Base-by-base conservation (phyloP, 257 asterid genomes). In the Catharanthus roseus region DNA sequence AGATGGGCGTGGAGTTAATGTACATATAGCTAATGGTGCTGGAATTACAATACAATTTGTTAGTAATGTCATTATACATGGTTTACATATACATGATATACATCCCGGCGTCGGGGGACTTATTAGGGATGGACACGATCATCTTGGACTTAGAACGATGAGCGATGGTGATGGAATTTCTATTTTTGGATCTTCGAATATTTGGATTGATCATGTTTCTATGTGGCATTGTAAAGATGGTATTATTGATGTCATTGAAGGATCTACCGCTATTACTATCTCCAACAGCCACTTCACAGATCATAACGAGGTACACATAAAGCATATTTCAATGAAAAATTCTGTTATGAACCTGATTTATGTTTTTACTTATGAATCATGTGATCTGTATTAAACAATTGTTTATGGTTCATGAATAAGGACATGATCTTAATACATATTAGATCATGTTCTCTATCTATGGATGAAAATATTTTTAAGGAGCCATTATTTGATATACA, bases 101-200 rank as follows among this genome's bases (percentile, higher is more conserved):
- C 69, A 57, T 0, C 65, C 38, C 0, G 84, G 87, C 1, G 12
- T 0, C 10, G 98, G 97, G 9, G 97, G 96, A 0, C 0, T 86
- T 50, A 80, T 93, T 57, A 77, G 92, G 47, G 93, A 86, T 74
- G 55, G 95, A 0, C 58, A 55, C 0, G 86, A 87, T 71, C 97
- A 93, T 72, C 73, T 62, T 24, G 96, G 96, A 1, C 0, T 76
- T n/a, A 67, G 98, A 47, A 80, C 87, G 0, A 38, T 21, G 62
- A 88, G 95, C 31, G 98, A 93, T 1, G 98, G 98, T 11, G 98
- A 93, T 23, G 98, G 93, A 15, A 93, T 93, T 64, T 82, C 90
- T 2, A 73, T 93, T 60, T 89, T 80, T 41, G 93, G 96, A 0
- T 53, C 96, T 0, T 83, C 83, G 10, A 82, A 93, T 69, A 9